Percentiles rank a stretch among this genome's conserved stretches.
Evolutionary conservation across 345 rosid species (phyloP).

Genomic region (Salix brachista): DNA sequence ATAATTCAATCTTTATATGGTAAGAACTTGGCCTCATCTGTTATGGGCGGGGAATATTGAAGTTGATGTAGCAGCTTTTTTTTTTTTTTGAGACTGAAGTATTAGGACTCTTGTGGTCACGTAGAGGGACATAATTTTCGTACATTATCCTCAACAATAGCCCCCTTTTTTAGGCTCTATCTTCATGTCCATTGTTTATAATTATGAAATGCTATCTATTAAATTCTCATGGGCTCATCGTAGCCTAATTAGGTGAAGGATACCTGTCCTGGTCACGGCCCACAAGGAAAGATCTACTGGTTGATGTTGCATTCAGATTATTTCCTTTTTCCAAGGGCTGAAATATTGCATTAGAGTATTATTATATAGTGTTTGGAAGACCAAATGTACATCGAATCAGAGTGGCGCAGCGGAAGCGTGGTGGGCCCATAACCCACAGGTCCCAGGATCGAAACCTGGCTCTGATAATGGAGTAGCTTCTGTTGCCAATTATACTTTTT

Average conservation of each 20-base stretch:
- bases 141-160: not conserved
- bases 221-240: not conserved
- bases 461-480: slow-evolving; percentile 5
- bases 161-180: not conserved
- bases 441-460: slow-evolving; percentile 35
- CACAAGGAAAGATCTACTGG: not conserved
- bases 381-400: not conserved
- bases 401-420: slow-evolving; percentile 46
- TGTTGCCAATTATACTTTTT: too few species aligned
- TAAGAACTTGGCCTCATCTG: slow-evolving; percentile 9
- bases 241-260: not conserved
- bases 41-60: slow-evolving; percentile 16
- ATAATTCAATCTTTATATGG: not conserved
- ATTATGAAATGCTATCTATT: not conserved
- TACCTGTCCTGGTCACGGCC: too few species aligned
- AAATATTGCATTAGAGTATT: too few species aligned
- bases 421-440: slow-evolving; percentile 74
- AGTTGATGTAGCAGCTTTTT: too few species aligned
- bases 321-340: too few species aligned
- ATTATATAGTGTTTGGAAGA: too few species aligned
- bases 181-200: not conserved
- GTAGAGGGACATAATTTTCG: not conserved
- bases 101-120: not conserved
- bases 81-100: not conserved
- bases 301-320: not conserved